Evolutionary conservation across 441 rosid species (phyloP).

Genomic region (Croton laevigatus): DNA sequence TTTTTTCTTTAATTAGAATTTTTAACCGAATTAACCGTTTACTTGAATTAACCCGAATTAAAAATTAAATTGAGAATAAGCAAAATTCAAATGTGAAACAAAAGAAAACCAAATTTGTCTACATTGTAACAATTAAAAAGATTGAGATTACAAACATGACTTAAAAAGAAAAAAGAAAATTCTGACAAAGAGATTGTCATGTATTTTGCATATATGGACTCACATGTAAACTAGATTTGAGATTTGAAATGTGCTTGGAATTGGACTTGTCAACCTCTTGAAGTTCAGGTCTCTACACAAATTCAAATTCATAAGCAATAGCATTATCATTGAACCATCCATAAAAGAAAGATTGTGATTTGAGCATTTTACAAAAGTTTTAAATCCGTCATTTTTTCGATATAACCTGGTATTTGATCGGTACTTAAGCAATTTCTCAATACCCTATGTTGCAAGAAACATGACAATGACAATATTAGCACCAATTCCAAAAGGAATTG

Average conservation of each 20-base stretch:
- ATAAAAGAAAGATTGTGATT: not conserved
- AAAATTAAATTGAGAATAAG: too few relatives aligned
- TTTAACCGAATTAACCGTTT: too few relatives aligned
- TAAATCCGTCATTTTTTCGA: conserved; percentile 33
- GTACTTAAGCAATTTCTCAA: conserved; percentile 65
- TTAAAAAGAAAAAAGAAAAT: not conserved
- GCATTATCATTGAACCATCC: not conserved
- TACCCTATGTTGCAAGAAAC: conserved; percentile 36
- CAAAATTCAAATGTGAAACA: too few relatives aligned
- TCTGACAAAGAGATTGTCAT: too few relatives aligned
- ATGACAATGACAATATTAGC: not conserved
- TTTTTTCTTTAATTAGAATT: too few relatives aligned
- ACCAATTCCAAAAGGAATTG: not conserved
- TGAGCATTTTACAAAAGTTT: conserved; percentile 51
- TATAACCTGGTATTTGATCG: conserved; percentile 43
- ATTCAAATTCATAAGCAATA: not conserved
- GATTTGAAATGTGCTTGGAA: conserved; percentile 43
- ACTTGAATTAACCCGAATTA: too few relatives aligned
- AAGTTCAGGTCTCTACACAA: conserved; percentile 17
- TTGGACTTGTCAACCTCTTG: conserved; percentile 56
- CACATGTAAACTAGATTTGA: conserved; percentile 1
- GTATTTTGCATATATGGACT: not conserved
- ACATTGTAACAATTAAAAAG: too few relatives aligned
- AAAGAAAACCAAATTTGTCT: too few relatives aligned
- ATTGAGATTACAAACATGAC: conserved; percentile 1